Conservation (phyloP, 805 yeast genomes). For the Monosporozyma solicola region DNA sequence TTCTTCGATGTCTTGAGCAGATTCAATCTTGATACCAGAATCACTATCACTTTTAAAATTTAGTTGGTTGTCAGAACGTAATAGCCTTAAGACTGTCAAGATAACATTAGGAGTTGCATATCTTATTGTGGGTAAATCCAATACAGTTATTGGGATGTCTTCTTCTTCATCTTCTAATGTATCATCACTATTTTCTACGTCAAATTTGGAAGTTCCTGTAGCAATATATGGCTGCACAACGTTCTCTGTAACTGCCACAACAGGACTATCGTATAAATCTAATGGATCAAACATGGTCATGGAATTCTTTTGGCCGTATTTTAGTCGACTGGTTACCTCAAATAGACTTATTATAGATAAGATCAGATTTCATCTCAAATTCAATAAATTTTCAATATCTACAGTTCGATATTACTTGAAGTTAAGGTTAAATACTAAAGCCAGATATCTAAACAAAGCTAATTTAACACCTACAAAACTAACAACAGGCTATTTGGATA, state of each 20-base stretch:
- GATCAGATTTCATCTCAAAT: neutral
- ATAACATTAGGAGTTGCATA: conserved; percentile 43
- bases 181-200: conserved; percentile 1
- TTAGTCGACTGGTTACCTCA: conserved; percentile 36
- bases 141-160: conserved; percentile 36
- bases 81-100: conserved; percentile 36
- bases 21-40: neutral
- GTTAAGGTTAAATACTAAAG: neutral
- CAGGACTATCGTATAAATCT: conserved; percentile 24
- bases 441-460: neutral
- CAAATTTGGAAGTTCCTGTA: neutral
- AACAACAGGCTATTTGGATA: neutral
- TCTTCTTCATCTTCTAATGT: conserved; percentile 16
- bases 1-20: conserved; percentile 6
- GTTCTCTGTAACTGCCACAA: neutral
- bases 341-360: conserved; percentile 21
- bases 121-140: conserved; percentile 48
- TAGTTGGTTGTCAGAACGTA: conserved; percentile 41
- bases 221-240: neutral
- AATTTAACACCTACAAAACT: neutral
- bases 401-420: neutral
- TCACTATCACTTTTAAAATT: conserved; percentile 35
- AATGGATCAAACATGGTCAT: conserved; percentile 30
- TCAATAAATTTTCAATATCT: neutral
- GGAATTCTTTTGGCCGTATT: conserved; percentile 10